phyloP scores from a whole-genome alignment of 108 stramenopile genomes.

The Pseudonitzschia multiseries region DNA sequence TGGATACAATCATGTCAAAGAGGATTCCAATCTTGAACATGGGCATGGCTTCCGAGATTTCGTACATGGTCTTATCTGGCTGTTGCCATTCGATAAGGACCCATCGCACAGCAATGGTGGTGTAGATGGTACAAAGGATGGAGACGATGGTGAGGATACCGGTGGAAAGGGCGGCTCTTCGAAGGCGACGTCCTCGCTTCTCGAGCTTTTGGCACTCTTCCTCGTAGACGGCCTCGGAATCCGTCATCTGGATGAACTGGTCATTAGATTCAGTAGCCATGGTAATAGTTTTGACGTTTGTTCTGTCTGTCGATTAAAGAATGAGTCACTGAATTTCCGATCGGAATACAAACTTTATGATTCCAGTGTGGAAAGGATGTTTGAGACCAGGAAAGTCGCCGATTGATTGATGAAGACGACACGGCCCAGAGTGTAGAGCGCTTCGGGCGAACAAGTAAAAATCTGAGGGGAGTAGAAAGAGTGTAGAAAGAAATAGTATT shows the following conservation, averaged over 20 bases:
- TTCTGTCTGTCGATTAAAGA: too few relatives aligned
- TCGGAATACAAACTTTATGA: too few relatives aligned
- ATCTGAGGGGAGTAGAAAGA: too few relatives aligned
- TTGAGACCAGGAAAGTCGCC: too few relatives aligned
- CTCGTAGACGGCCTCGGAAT: slow-evolving; percentile 32
- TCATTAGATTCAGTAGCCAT: neutral
- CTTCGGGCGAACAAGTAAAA: too few relatives aligned
- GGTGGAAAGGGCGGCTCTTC: slow-evolving; percentile 33
- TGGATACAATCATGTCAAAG: slow-evolving; percentile 9
- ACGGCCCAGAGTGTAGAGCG: too few relatives aligned
- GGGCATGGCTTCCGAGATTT: slow-evolving; percentile 13
- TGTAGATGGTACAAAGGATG: slow-evolving; percentile 29
- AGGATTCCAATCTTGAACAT: slow-evolving; percentile 34
- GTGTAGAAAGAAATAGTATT: too few relatives aligned
- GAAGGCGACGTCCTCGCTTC: slow-evolving; percentile 31
- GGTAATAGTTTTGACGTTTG: neutral
- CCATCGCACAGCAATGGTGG: slow-evolving; percentile 37
- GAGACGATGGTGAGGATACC: slow-evolving; percentile 30
- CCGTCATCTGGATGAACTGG: slow-evolving; percentile 19
- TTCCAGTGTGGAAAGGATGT: too few relatives aligned
- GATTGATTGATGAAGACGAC: too few relatives aligned
- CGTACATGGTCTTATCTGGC: slow-evolving; percentile 32
- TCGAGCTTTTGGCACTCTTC: slow-evolving; percentile 29
- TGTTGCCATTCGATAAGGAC: slow-evolving; percentile 29
- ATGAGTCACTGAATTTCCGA: too few relatives aligned